phyloP scores from a whole-genome alignment of 352 stramenopile genomes.

The Phytophthora pini region DNA sequence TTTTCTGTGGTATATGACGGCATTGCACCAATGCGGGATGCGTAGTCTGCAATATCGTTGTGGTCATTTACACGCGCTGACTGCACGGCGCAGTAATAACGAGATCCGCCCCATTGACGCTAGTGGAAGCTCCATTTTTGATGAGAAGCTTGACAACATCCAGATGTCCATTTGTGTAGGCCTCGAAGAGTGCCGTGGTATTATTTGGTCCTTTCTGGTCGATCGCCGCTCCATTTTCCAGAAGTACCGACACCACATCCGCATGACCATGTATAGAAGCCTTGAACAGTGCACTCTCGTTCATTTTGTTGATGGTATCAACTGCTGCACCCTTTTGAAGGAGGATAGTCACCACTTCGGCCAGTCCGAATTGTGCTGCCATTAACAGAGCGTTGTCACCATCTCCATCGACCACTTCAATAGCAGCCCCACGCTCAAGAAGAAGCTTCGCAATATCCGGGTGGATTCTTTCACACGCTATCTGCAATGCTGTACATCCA shows the following conservation, averaged over 20 bases:
- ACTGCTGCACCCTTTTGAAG: neutral
- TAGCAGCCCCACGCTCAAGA: too few species aligned
- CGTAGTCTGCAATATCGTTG: constrained; percentile 2
- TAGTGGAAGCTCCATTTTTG: neutral
- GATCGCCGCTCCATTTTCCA: neutral
- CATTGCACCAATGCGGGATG: neutral
- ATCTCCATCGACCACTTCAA: too few species aligned
- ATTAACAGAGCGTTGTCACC: too few species aligned
- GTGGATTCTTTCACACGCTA: too few species aligned
- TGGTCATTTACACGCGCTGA: neutral
- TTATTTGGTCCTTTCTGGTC: constrained; percentile 1
- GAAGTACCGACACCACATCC: neutral
- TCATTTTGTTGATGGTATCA: neutral
- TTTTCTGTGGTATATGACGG: neutral
- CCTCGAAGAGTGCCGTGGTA: constrained; percentile 6
- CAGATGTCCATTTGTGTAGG: constrained; percentile 11
- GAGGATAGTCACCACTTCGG: too few species aligned
- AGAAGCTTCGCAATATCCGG: too few species aligned
- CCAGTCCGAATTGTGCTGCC: too few species aligned
- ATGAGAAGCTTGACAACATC: neutral
- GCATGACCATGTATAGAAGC: neutral
- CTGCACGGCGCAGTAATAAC: neutral
- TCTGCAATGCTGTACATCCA: too few species aligned
- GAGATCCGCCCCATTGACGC: constrained; percentile 1
- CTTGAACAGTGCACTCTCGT: neutral